Evolutionary conservation across 805 yeast genomes (phyloP), one percentile per base, ranked within the genome.

Genomic region (Clavispora vitiphila): DNA sequence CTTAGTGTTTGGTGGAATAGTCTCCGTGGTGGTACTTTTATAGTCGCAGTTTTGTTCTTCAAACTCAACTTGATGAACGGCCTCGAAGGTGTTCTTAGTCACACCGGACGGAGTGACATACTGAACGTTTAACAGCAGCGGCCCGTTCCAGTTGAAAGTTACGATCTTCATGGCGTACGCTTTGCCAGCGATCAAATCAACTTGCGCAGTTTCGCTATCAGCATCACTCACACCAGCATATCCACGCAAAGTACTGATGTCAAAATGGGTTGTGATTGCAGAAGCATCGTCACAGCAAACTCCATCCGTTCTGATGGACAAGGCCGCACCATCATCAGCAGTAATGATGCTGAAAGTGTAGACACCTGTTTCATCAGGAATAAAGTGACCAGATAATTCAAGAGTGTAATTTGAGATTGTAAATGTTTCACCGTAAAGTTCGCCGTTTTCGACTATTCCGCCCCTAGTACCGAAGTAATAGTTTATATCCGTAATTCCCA

Each of bases 321-420:
- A 38, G 5, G 51, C 40, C 1, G 52, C 54, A 25, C 54, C 54
- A 27, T 50, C 46, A 35, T 50, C 54, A 12, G 54, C 51, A 3
- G 30, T 36, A 15, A 16, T 8, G 18, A 50, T 37, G 12, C 25
- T 41, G 38, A 50, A 43, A 5, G 46, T 48, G 38, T 43, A 48
- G 2, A 30, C 31, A 15, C 54, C 54, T 5, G 50, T 10, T 3
- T 24, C 14, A 8, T 44, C 41, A 10, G 54, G 52, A 11, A 19
- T 20, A 37, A 47, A 50, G 29, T 43, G 48, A 1, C 54, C 54
- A 8, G 45, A 29, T 40, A 49, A 34, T 20, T 37, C 44, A 26
- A 37, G 8, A 12, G 44, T 32, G 18, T 20, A 41, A 23, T 41
- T 41, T 18, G 41, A 43, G 16, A 37, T 34, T 30, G 44, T 38